Base-by-base conservation (phyloP, 1,139 yeast genomes). In the Blastobotrys malaysiensis region DNA sequence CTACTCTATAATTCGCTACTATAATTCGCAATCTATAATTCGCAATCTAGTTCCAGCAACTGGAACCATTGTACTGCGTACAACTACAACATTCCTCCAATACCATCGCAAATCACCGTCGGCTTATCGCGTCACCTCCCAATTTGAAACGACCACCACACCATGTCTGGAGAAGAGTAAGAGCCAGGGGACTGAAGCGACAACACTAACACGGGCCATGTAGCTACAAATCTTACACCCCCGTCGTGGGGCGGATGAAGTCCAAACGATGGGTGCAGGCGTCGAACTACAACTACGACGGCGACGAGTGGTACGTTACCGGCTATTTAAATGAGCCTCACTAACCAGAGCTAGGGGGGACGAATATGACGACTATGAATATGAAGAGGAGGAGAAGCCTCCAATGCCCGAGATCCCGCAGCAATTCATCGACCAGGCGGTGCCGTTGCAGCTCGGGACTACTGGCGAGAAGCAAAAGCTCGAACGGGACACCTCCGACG, bases 201-300 rank as follows among this genome's bases (percentile, higher is more conserved):
- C 20, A 7, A 13, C 2, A 5, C 19, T 43, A 49, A 43, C 45
- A 11, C 24, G 16, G 1, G n/a, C n/a, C n/a, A n/a, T n/a, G 49
- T 44, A 60, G 59, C 36, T 55, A 59, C 48, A 52, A 61, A 50
- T 57, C 64, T 45, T 67, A 63, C 52, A 59, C 63, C 19, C 67
- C 70, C 9, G 64, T 58, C 5, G 73, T 70, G 13, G 68, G 69
- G 16, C 67, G 74, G 13, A 68, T 68, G 59, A 72, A 71, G 58
- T 71, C 74, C 48, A 66, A 65, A 57, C 66, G 75, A 16, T 71
- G 75, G 75, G 73, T 69, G 7, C 66, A 64, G 47, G 68, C 70
- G 6, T 62, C 69, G 1, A 62, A 63, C 36, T 65, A 65, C 6
- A 61, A 67, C 21, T 71, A 71, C 54, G 73, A 70, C 45, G 73